Evolutionary conservation across 225 moss, liverwort and hornwort species (phyloP).

Genomic region (Bryoerythrophyllum caledonicum): DNA sequence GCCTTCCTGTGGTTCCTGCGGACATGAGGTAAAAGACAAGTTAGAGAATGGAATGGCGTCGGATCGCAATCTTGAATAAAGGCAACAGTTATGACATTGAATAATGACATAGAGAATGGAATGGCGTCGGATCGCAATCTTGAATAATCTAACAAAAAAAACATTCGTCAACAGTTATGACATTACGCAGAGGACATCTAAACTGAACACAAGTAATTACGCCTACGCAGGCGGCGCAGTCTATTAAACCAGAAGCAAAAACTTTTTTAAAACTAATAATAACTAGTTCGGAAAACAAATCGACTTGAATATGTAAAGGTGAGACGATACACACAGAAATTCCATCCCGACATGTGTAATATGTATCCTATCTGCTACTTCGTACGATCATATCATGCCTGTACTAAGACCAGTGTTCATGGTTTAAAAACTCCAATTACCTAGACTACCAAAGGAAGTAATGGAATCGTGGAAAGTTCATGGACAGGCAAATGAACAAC

Average conservation of each 20-base stretch:
- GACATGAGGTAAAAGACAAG: slow-evolving; percentile 11
- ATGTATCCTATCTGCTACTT: background rate
- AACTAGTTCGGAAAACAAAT: background rate
- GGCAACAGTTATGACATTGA: background rate
- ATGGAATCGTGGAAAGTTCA: background rate
- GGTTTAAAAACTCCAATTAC: slow-evolving; percentile 6
- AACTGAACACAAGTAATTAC: background rate
- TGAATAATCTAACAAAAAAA: background rate
- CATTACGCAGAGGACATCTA: slow-evolving; percentile 1
- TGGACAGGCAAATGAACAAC: background rate
- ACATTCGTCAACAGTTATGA: slow-evolving; percentile 7
- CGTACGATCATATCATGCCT: background rate
- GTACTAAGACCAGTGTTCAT: slow-evolving; percentile 1
- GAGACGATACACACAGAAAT: slow-evolving; percentile 6
- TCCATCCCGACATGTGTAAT: background rate
- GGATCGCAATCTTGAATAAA: background rate
- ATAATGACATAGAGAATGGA: slow-evolving; percentile 1
- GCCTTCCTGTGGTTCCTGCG: slow-evolving; percentile 94
- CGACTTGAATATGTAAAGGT: background rate
- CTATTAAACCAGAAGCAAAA: background rate
- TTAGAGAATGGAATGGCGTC: slow-evolving; percentile 9
- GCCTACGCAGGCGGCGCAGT: background rate
- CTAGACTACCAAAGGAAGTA: slow-evolving; percentile 4
- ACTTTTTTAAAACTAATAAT: background rate
- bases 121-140: background rate